Evolutionary conservation across 805 yeast genomes (phyloP).

Genomic region (Dipodascus geniculatus): DNA sequence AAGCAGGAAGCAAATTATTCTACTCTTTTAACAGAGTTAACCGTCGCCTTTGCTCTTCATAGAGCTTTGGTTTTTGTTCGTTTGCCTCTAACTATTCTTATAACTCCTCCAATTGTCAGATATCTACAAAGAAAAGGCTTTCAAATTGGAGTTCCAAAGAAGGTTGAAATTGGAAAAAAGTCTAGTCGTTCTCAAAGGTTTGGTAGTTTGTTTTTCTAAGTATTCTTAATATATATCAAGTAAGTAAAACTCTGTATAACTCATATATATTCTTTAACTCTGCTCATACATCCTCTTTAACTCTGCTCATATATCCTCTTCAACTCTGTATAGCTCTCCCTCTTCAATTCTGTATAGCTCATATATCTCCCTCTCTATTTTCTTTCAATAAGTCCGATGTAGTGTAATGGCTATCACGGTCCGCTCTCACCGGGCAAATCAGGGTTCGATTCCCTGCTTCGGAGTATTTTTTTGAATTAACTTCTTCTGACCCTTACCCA

Average conservation of each 20-base stretch:
- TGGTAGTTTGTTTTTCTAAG: not conserved
- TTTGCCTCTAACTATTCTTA: conserved; percentile 81
- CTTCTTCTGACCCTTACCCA: not conserved
- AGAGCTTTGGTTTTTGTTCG: conserved; percentile 69
- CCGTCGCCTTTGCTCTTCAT: conserved; percentile 87
- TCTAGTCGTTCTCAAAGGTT: not conserved
- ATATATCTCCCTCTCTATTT: not conserved
- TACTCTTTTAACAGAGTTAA: conserved; percentile 68
- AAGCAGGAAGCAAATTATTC: not conserved
- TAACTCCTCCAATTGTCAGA: conserved; percentile 70
- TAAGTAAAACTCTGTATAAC: too few relatives aligned
- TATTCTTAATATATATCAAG: not conserved
- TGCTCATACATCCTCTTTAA: not conserved
- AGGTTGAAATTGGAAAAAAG: not conserved
- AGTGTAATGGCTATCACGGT: conserved; percentile 2
- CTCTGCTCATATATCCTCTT: not conserved
- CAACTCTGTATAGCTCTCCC: too few relatives aligned
- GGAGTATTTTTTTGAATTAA: not conserved
- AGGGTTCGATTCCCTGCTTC: conserved; percentile 2
- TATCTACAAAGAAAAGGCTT: conserved; percentile 67
- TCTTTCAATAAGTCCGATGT: not conserved
- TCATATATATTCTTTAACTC: not conserved
- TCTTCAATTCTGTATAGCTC: too few relatives aligned
- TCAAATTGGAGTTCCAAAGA: conserved; percentile 43
- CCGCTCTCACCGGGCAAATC: conserved; percentile 2